Evolutionary conservation across 2,329 filamentous ascomycete species (phyloP).

Genomic region (Pseudocercospora ulei): DNA sequence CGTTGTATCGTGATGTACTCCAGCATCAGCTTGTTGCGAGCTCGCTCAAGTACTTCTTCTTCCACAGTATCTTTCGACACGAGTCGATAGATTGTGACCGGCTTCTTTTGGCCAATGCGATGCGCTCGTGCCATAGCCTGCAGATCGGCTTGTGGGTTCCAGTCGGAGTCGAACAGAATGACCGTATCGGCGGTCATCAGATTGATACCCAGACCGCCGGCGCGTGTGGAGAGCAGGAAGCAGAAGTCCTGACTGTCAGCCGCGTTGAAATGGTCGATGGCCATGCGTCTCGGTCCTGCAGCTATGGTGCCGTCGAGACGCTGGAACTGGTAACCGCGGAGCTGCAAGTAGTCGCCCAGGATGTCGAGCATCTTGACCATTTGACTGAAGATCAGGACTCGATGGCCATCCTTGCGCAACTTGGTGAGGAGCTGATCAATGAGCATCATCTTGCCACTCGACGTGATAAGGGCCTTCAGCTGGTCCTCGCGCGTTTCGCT

Average conservation of each 20-base stretch:
- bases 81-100: slow-evolving; percentile 90
- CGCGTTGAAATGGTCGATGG: slow-evolving; percentile 98
- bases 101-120: slow-evolving; percentile 90
- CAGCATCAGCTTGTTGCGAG: slow-evolving; percentile 91
- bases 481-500: slow-evolving; percentile 77
- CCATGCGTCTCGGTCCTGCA: slow-evolving; percentile 74
- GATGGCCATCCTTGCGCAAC: slow-evolving; percentile 83
- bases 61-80: slow-evolving; percentile 98
- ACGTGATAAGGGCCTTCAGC: slow-evolving; percentile 85
- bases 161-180: slow-evolving; percentile 94
- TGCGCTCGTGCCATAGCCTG: slow-evolving; percentile 98
- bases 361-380: slow-evolving; percentile 99
- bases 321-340: slow-evolving; percentile 91
- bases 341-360: slow-evolving; percentile 81
- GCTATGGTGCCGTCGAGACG: slow-evolving; percentile 91
- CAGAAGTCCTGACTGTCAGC: slow-evolving; percentile 92
- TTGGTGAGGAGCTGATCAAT: slow-evolving; percentile 91
- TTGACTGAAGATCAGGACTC: slow-evolving; percentile 95
- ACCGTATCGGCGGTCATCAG: slow-evolving; percentile 98
- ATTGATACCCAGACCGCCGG: slow-evolving; percentile 96
- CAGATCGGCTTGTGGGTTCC: slow-evolving; percentile 96
- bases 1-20: slow-evolving; percentile 97
- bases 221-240: slow-evolving; percentile 87
- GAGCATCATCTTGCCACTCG: slow-evolving; percentile 99
- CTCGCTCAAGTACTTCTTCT: slow-evolving; percentile 91